These are phyloP conservation scores for Lachancea mirantina DNA, from an alignment of 805 yeast genomes.

Conservation along the genomic window DNA sequence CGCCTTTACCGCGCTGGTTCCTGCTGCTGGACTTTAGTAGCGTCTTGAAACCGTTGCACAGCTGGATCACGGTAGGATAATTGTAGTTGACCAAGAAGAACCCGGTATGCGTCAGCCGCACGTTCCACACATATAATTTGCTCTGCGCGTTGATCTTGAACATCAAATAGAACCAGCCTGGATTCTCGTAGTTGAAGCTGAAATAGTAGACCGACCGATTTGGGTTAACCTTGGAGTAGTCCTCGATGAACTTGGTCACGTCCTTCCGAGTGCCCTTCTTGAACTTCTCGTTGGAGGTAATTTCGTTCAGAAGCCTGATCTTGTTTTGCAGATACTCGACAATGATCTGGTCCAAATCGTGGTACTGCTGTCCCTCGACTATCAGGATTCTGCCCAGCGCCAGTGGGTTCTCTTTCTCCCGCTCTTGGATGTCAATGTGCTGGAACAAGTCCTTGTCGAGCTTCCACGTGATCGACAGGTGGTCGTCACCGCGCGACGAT, in stretches of 20 bases:
- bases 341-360: constrained; percentile 89
- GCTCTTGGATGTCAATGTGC: constrained; percentile 81
- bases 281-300: constrained; percentile 83
- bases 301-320: constrained; percentile 74
- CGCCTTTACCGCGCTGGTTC: constrained; percentile 7
- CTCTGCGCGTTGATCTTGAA: constrained; percentile 73
- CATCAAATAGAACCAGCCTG: constrained; percentile 88
- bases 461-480: constrained; percentile 92
- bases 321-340: constrained; percentile 80
- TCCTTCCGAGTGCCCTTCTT: constrained; percentile 68
- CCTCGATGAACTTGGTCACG: constrained; percentile 78
- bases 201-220: constrained; percentile 85
- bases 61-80: constrained; percentile 81
- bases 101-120: constrained; percentile 83
- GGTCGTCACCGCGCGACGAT: constrained; percentile 82
- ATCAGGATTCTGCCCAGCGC: constrained; percentile 50
- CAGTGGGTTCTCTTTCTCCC: constrained; percentile 55
- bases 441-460: constrained; percentile 86
- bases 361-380: constrained; percentile 65
- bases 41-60: constrained; percentile 94
- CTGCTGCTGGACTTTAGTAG: constrained; percentile 33
- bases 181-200: constrained; percentile 80
- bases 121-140: constrained; percentile 78
- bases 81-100: constrained; percentile 69
- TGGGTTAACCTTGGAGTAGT: constrained; percentile 87